Evolutionary conservation across 176 grass and related monocot species (phyloP).

Genomic region (Oryza australiensis): DNA sequence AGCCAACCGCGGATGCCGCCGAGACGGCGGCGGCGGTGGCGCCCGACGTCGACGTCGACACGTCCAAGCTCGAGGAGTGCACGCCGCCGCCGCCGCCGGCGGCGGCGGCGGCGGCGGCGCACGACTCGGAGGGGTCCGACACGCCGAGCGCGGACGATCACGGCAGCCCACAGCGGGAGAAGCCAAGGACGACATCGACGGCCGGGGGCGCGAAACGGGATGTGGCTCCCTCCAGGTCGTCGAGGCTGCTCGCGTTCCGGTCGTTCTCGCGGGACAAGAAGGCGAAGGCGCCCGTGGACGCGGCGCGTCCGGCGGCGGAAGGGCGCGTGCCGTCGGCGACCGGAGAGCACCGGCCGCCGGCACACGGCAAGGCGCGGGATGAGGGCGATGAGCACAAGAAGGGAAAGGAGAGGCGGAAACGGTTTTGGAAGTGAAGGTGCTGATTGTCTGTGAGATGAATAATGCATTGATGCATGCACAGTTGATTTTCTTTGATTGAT

Average conservation of each 20-base stretch:
- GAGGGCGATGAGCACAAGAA: conserved; percentile 31
- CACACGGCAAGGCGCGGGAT: conserved; percentile 1
- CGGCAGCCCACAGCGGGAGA: conserved; percentile 23
- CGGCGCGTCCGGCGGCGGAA: not conserved
- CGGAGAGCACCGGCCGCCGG: not conserved
- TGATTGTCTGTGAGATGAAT: too few relatives aligned
- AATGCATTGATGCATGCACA: too few relatives aligned
- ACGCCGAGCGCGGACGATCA: conserved; percentile 8
- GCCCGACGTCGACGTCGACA: not conserved
- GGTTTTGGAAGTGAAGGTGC: conserved; percentile 47
- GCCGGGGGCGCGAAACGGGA: not conserved
- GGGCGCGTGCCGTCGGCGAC: conserved; percentile 4
- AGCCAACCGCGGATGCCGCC: not conserved
- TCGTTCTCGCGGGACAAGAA: conserved; percentile 41
- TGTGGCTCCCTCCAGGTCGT: conserved; percentile 27
- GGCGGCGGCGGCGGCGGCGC: not conserved
- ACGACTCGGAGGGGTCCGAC: conserved; percentile 31
- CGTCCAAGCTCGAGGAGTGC: conserved; percentile 16
- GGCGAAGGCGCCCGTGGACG: not conserved
- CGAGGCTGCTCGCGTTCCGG: conserved; percentile 43
- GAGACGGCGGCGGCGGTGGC: not conserved
- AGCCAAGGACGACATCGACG: conserved; percentile 1
- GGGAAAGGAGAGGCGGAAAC: conserved; percentile 27
- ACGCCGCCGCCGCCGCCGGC: conserved; percentile 13
- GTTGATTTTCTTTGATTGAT: not conserved